Evolutionary conservation across 495 filamentous ascomycete genomes (phyloP).

Genomic region (Penicillium parvum): DNA sequence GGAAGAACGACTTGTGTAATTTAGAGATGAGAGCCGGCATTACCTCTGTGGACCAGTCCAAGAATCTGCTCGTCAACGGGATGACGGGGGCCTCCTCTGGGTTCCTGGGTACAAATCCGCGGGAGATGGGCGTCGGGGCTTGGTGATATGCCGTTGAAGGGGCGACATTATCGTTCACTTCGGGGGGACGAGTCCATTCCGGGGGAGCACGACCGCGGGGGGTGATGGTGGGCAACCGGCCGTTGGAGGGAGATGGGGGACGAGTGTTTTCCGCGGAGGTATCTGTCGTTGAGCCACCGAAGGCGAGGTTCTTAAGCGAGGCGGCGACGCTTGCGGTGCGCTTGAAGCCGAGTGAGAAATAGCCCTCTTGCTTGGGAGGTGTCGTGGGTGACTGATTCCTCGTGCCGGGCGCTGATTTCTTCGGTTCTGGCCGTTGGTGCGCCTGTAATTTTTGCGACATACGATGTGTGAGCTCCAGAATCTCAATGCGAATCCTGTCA

Average conservation of each 20-base stretch:
- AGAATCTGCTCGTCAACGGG: conserved; percentile 76
- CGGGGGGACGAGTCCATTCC: conserved; percentile 72
- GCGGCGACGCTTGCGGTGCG: conserved; percentile 70
- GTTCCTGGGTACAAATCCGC: conserved; percentile 61
- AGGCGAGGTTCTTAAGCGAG: conserved; percentile 64
- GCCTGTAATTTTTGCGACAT: conserved; percentile 45
- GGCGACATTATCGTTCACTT: conserved; percentile 67
- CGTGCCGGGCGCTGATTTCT: conserved; percentile 42
- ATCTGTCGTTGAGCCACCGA: conserved; percentile 45
- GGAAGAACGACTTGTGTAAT: conserved; percentile 4
- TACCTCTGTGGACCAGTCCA: conserved; percentile 92
- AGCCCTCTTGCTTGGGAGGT: conserved; percentile 57
- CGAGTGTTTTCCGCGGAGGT: conserved; percentile 17
- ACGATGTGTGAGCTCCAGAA: conserved; percentile 55
- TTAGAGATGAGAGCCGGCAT: conserved; percentile 19
- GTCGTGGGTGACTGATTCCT: conserved; percentile 43
- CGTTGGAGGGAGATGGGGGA: conserved; percentile 32
- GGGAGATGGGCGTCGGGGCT: conserved; percentile 69
- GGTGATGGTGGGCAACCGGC: conserved; percentile 45
- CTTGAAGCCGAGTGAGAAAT: conserved; percentile 58
- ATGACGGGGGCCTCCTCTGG: conserved; percentile 53
- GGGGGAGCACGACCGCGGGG: conserved; percentile 56
- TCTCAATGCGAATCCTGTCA: conserved; percentile 71
- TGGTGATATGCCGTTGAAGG: conserved; percentile 69
- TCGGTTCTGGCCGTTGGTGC: conserved; percentile 36